phyloP scores from a whole-genome alignment of 1,284 basidiomycete genomes.

The Coriolopsis trogii region DNA sequence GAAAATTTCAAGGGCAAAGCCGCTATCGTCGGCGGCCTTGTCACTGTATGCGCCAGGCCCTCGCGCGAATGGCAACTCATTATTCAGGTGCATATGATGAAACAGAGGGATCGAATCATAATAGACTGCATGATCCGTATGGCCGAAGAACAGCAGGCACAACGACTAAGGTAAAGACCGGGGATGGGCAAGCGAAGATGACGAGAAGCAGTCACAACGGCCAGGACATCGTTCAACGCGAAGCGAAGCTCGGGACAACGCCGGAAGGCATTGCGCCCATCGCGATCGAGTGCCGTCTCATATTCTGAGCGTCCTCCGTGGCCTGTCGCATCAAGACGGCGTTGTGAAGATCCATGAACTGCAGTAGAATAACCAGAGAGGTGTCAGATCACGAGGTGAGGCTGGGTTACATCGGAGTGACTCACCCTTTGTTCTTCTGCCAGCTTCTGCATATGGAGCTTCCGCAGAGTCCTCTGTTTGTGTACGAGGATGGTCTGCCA shows the following conservation, averaged over 20 bases:
- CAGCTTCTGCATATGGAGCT: conserved; percentile 49
- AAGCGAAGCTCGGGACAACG: neutral
- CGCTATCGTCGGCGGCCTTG: too few relatives aligned
- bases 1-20: too few relatives aligned
- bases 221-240: neutral
- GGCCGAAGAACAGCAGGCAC: too few relatives aligned
- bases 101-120: neutral
- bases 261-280: conserved; percentile 15
- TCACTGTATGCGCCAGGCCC: too few relatives aligned
- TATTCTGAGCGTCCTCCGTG: conserved; percentile 11
- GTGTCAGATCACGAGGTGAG: neutral
- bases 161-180: too few relatives aligned
- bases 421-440: conserved; percentile 58
- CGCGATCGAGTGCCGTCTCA: conserved; percentile 23
- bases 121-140: too few relatives aligned
- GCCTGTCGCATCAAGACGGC: conserved; percentile 19
- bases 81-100: too few relatives aligned
- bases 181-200: neutral
- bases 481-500: conserved; percentile 57
- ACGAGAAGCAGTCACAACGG: neutral
- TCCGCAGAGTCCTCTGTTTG: conserved; percentile 57
- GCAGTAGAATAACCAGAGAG: too few relatives aligned
- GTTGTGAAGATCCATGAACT: conserved; percentile 34
- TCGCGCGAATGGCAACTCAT: too few relatives aligned
- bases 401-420: neutral